These are phyloP conservation scores for Sphagnum fallax DNA, from an alignment of 228 moss, liverwort and hornwort species.

Conservation along the genomic window DNA sequence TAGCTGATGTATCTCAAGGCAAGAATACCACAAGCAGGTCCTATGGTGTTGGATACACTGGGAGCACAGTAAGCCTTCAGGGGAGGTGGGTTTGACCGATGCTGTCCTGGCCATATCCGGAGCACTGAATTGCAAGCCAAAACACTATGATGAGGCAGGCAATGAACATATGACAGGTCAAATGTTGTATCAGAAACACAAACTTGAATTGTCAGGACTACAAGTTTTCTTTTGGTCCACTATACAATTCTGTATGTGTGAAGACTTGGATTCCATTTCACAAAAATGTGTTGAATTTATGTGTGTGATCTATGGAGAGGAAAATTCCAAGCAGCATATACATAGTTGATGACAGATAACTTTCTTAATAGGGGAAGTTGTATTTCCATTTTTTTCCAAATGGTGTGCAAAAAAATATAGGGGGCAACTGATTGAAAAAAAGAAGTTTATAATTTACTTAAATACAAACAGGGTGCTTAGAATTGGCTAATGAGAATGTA, in stretches of 20 bases:
- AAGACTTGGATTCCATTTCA: background rate
- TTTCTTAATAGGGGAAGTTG: too few species aligned
- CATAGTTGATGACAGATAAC: too few species aligned
- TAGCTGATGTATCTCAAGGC: constrained; percentile 92
- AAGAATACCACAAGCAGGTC: constrained; percentile 80
- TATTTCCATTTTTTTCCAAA: too few species aligned
- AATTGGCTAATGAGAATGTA: background rate
- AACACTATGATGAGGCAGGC: background rate
- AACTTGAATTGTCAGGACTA: background rate
- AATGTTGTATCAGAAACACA: too few species aligned
- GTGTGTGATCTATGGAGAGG: too few species aligned
- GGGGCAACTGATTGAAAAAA: too few species aligned
- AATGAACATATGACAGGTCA: background rate
- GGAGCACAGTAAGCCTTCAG: constrained; percentile 59
- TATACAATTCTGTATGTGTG: background rate
- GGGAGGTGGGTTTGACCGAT: constrained; percentile 58
- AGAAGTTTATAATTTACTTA: too few species aligned
- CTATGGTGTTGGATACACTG: constrained; percentile 79
- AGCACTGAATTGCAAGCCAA: constrained; percentile 49
- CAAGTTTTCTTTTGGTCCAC: background rate
- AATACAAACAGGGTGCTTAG: too few species aligned
- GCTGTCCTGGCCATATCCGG: constrained; percentile 55
- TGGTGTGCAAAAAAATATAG: too few species aligned
- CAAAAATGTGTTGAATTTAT: too few species aligned
- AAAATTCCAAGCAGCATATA: too few species aligned